Base-by-base conservation (phyloP, 805 yeast species). In the Kodamaea lidongshanica region DNA sequence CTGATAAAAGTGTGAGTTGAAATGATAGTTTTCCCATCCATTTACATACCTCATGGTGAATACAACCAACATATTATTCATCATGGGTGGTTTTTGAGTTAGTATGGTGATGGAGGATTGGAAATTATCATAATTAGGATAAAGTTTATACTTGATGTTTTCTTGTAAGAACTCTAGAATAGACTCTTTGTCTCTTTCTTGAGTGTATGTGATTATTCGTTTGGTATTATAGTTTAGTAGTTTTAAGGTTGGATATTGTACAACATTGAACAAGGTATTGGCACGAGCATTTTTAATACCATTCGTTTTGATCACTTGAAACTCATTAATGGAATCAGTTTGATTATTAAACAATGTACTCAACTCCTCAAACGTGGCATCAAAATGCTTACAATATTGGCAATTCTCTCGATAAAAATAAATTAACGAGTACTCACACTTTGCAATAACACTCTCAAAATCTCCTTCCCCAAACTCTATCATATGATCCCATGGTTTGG, bases 181-280 rank as follows among this genome's bases (percentile, higher is more conserved):
- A 7, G 41, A 30, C 7, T 43, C 35, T 8, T 50, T 24, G 12
- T 41, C 41, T 19, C 60, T 33, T n/a, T 39, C 32, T 17, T 58
- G 62, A 1, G 44, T 42, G 42, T 56, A 74, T 2, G 55, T 48
- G 0, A 52, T 58, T 4, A 69, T 54, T 32, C 56, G 52, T 27
- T 59, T 63, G 1, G 71, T 68, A 23, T 54, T 52, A 27, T 56
- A 54, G 19, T 65, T 50, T 36, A 70, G 65, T 19, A 76, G 43
- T 40, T 65, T 62, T 28, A 77, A 34, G 1, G 68, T 56, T 1
- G 84, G 84, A 44, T 58, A 77, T 12, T 59, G 61, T 7, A 41
- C 36, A 3, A 76, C 54, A 10, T 45, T 42, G 35, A 72, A 72
- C 27, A 63, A 46, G 19, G 41, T 42, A 21, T 65, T 50, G 5